Percentiles rank a stretch among this genome's conserved stretches.
phyloP scores from a whole-genome alignment of 495 filamentous ascomycete genomes.

The Aspergillus baeticus region DNA sequence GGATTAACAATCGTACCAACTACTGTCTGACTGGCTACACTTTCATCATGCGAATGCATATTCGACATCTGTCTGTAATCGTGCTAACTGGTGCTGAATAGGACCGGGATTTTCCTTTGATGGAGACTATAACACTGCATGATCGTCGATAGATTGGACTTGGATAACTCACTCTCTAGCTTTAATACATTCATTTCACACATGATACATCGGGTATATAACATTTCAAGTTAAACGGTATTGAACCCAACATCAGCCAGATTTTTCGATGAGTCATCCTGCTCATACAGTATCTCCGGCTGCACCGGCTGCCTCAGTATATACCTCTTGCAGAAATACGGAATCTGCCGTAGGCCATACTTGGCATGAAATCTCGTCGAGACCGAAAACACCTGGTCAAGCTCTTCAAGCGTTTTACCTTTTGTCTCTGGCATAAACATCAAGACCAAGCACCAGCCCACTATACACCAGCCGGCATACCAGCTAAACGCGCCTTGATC shows the following conservation, averaged over 20 bases:
- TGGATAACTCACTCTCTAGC: background rate
- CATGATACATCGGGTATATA: background rate
- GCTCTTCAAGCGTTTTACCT: slow-evolving; percentile 40
- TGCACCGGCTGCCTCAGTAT: slow-evolving; percentile 34
- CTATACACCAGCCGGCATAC: slow-evolving; percentile 51
- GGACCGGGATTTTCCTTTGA: too few species aligned
- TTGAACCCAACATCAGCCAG: slow-evolving; percentile 27
- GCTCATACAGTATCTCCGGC: slow-evolving; percentile 41
- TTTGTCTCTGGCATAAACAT: slow-evolving; percentile 45
- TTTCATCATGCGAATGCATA: background rate
- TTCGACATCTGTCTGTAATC: background rate
- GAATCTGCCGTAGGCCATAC: slow-evolving; percentile 49
- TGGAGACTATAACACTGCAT: too few species aligned
- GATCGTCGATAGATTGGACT: too few species aligned
- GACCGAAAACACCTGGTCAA: slow-evolving; percentile 52
- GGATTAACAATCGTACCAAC: slow-evolving; percentile 49
- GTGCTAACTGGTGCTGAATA: too few species aligned
- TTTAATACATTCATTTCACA: background rate
- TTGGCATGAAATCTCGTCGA: slow-evolving; percentile 45
- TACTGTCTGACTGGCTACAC: slow-evolving; percentile 46
- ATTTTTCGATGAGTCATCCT: slow-evolving; percentile 23
- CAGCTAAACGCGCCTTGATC: slow-evolving; percentile 61
- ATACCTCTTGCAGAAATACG: slow-evolving; percentile 46
- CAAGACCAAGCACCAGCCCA: slow-evolving; percentile 38
- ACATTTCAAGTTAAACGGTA: slow-evolving; percentile 8